A percentile compares a stretch with the other conserved stretches of the same genome.
phyloP scores from a whole-genome alignment of 1,284 basidiomycete genomes.

The Waitea zeae region DNA sequence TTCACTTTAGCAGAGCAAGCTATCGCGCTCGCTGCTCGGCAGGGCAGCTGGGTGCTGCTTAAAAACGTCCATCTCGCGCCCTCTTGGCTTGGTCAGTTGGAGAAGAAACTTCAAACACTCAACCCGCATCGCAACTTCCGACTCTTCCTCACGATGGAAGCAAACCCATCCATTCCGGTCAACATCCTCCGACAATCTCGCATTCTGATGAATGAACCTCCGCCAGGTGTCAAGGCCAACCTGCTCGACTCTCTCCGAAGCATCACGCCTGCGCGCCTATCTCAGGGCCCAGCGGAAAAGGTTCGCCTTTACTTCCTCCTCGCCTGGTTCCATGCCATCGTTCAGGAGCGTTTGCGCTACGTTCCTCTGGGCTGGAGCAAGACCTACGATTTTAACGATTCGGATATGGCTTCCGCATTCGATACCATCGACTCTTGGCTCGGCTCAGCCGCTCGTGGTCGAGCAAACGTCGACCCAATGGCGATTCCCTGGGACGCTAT shows the following conservation, averaged over 20 bases:
- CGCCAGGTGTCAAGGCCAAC: slow-evolving; percentile 90
- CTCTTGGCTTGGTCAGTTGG: slow-evolving; percentile 84
- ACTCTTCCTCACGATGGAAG: slow-evolving; percentile 93
- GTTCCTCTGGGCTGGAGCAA: slow-evolving; percentile 93
- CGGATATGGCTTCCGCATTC: slow-evolving; percentile 88
- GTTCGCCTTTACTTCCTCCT: slow-evolving; percentile 82
- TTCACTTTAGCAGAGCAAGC: slow-evolving; percentile 88
- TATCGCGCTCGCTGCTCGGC: slow-evolving; percentile 76
- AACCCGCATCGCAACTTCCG: slow-evolving; percentile 83
- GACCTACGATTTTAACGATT: slow-evolving; percentile 94
- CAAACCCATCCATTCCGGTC: slow-evolving; percentile 81
- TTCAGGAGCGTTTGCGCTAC: slow-evolving; percentile 91
- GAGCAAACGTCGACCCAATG: slow-evolving; percentile 80
- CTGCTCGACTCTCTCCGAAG: slow-evolving; percentile 78
- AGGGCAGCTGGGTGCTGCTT: slow-evolving; percentile 86
- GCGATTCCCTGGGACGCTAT: slow-evolving; percentile 89
- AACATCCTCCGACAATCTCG: slow-evolving; percentile 91
- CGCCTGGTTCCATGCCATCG: slow-evolving; percentile 96
- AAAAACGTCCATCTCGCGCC: slow-evolving; percentile 95
- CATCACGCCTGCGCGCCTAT: slow-evolving; percentile 52
- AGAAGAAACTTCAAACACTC: slow-evolving; percentile 90
- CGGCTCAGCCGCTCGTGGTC: slow-evolving; percentile 61
- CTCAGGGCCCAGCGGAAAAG: slow-evolving; percentile 82
- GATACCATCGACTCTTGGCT: slow-evolving; percentile 87
- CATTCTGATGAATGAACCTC: slow-evolving; percentile 94